phyloP scores from a whole-genome alignment of 352 stramenopile species.

The Hyaloperonospora arabidopsidis region DNA sequence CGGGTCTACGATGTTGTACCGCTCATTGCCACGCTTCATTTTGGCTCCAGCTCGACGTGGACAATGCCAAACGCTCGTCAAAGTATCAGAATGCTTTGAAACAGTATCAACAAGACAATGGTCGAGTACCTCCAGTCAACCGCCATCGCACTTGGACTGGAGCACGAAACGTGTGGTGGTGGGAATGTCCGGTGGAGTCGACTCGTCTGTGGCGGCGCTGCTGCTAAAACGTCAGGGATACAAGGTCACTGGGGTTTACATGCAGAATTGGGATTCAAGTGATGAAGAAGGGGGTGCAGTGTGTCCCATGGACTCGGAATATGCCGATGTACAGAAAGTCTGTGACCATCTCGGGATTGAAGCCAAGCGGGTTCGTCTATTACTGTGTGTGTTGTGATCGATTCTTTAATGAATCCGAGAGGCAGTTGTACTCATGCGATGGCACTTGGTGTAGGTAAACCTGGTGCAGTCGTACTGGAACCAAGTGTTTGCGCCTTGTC shows the following conservation, averaged over 20 bases:
- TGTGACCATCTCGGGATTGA: slow-evolving; percentile 88
- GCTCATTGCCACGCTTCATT: slow-evolving; percentile 5
- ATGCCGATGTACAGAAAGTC: slow-evolving; percentile 88
- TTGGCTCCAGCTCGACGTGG: slow-evolving; percentile 8
- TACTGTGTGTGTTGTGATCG: slow-evolving; percentile 1
- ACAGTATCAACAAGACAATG: slow-evolving; percentile 1
- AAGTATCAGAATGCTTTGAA: not conserved
- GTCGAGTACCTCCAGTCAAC: slow-evolving; percentile 4
- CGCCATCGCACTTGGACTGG: too few relatives aligned
- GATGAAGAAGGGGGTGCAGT: slow-evolving; percentile 85
- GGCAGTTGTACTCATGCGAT: too few relatives aligned
- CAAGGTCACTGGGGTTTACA: slow-evolving; percentile 94
- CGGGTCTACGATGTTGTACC: slow-evolving; percentile 19
- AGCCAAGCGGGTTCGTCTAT: slow-evolving; percentile 40
- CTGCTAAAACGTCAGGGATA: slow-evolving; percentile 88
- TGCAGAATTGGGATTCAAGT: slow-evolving; percentile 97
- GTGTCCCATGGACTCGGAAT: slow-evolving; percentile 88
- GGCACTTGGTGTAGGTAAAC: slow-evolving; percentile 72
- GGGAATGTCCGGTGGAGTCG: slow-evolving; percentile 97
- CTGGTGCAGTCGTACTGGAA: slow-evolving; percentile 96
- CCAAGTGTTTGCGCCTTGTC: slow-evolving; percentile 94
- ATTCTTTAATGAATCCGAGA: too few relatives aligned
- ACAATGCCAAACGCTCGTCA: slow-evolving; percentile 3
- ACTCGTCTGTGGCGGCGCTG: slow-evolving; percentile 93
- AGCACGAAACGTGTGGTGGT: slow-evolving; percentile 83